Conservation (phyloP, 202 grass and related monocot species). For the Zizania palustris region DNA sequence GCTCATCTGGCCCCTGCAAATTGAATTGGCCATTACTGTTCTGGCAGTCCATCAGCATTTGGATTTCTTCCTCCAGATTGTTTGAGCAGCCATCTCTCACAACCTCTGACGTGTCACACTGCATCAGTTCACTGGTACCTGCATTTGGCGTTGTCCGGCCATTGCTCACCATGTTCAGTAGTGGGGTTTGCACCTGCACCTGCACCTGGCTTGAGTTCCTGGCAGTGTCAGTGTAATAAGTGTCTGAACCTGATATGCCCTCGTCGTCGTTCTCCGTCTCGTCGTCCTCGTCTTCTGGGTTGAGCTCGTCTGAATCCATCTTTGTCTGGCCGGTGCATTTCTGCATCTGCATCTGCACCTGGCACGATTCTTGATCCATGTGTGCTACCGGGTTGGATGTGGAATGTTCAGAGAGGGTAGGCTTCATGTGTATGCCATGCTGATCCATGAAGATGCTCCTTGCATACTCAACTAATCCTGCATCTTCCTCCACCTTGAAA, state of each 20-base stretch:
- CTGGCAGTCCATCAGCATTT: conserved; percentile 44
- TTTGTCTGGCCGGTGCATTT: background rate
- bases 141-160: conserved; percentile 11
- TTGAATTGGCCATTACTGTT: conserved; percentile 39
- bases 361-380: conserved; percentile 27
- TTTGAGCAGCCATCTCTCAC: conserved; percentile 58
- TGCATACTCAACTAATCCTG: conserved; percentile 58
- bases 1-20: conserved; percentile 45
- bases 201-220: conserved; percentile 4
- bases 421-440: conserved; percentile 43
- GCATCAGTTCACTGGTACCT: conserved; percentile 52
- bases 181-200: background rate
- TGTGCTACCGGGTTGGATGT: conserved; percentile 59
- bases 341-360: conserved; percentile 13
- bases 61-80: conserved; percentile 49
- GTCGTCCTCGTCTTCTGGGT: conserved; percentile 9
- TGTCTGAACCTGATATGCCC: conserved; percentile 38
- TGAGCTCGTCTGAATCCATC: conserved; percentile 17
- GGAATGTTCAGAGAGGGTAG: conserved; percentile 73
- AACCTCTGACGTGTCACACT: conserved; percentile 49
- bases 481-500: conserved; percentile 80
- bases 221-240: conserved; percentile 35
- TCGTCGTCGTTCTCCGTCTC: conserved; percentile 44
- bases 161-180: background rate
- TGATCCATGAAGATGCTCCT: conserved; percentile 69